Evolutionary conservation across 805 yeast genomes (phyloP).

Genomic region (Lachancea cidri): DNA sequence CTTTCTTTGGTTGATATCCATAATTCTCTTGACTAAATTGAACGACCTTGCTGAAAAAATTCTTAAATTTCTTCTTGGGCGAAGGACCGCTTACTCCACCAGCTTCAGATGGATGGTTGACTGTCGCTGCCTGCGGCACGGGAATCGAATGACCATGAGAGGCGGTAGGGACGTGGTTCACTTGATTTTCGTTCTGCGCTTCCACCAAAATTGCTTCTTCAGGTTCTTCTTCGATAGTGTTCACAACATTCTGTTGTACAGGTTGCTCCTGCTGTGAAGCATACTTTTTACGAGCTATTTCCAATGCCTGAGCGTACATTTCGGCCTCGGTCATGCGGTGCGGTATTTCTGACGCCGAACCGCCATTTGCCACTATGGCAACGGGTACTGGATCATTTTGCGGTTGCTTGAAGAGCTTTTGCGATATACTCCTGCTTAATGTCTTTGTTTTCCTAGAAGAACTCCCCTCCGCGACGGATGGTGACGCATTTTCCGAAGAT

Average conservation of each 20-base stretch:
- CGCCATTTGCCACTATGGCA: neutral
- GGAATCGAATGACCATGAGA: neutral
- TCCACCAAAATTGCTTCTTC: neutral
- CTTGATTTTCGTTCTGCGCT: neutral
- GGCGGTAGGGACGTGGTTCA: neutral
- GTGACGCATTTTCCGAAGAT: neutral
- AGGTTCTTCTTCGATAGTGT: neutral
- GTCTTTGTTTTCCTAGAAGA: neutral
- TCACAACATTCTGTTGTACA: neutral
- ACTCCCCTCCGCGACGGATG: neutral
- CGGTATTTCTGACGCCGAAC: neutral
- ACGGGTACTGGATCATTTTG: neutral
- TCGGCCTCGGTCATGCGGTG: constrained; percentile 40
- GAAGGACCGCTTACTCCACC: neutral
- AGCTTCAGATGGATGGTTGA: neutral
- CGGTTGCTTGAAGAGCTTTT: neutral
- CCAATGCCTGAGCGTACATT: constrained; percentile 52
- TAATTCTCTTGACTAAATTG: constrained; percentile 32
- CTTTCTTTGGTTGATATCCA: constrained; percentile 28
- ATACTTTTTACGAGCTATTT: constrained; percentile 47
- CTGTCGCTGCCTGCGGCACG: too few species aligned
- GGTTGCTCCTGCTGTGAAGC: constrained; percentile 1
- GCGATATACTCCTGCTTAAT: neutral
- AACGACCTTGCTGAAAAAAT: constrained; percentile 26
- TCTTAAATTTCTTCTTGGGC: constrained; percentile 19